Base-by-base conservation (phyloP, 2,329 filamentous ascomycete species). In the Colletotrichum truncatum region DNA sequence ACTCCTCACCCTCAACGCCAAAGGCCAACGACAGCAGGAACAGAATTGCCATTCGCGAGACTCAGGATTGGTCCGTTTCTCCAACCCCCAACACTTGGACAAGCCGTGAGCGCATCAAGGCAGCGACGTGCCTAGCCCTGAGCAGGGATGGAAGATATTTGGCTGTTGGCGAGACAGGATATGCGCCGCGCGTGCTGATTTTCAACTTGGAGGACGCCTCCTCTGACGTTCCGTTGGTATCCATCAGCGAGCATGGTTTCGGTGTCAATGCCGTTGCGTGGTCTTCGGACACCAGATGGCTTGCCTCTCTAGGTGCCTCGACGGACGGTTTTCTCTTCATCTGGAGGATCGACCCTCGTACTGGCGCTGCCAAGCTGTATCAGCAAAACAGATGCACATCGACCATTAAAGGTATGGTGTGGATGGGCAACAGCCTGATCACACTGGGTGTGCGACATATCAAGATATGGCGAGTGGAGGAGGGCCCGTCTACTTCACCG, bases 311-410 rank as follows among this genome's bases (percentile, higher is more conserved):
- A 11, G 96, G 96, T 26, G 88, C 91, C 16, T 87, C 92, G 59
- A 98, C 98, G 75, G 96, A 99, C 78, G 95, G 95, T 1, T 98
- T 97, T 74, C 84, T 99, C 18, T 97, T 95, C 75, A 85, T 98
- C 26, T 98, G 95, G 94, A 89, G 85, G 70, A 87, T 98, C 69
- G 94, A 97, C 72, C 81, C 91, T n/a, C 91, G 89, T 51, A 96
- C 89, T 9, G 95, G 94, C 16, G 86, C 91, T 18, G 91, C 94
- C 2, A 93, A 85, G 71, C 82, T 98, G 32, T 86, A 95, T 85
- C 75, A 97, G 87, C 84, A 98, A 72, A 89, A 98, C 78, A 93
- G 96, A 75, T 98, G 96, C 78, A 98, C 94, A 6, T 94, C 93
- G 16, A 89, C 89, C 67, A 87, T 98, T 71, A 91, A 90, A 68